Percentiles rank a stretch among this genome's conserved stretches.
These are phyloP conservation scores for Tuber umbilicatum DNA, from an alignment of 495 filamentous ascomycete species.

Conservation along the genomic window DNA sequence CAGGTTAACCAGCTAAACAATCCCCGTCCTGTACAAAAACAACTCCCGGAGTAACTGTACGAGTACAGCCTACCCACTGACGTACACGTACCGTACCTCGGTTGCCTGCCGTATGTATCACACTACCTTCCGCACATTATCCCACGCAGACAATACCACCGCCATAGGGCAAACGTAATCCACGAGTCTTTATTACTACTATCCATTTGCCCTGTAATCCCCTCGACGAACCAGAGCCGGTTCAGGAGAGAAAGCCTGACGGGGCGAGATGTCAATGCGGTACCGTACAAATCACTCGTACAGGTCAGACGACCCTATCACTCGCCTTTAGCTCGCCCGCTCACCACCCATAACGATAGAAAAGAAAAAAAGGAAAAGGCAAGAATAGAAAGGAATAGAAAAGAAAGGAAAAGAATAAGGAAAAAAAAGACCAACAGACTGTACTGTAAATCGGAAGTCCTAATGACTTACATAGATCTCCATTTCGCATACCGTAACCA, in stretches of 20 bases:
- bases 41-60: neutral
- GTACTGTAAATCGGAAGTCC: neutral
- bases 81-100: neutral
- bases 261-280: neutral
- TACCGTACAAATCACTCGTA: neutral
- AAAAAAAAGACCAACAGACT: neutral
- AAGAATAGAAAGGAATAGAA: no score
- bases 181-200: neutral
- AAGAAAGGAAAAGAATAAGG: no score
- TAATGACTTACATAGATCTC: neutral
- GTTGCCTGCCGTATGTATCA: neutral
- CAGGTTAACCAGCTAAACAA: neutral
- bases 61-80: neutral
- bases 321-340: neutral
- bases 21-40: neutral
- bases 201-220: neutral
- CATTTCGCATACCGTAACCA: neutral
- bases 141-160: neutral
- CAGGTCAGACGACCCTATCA: neutral
- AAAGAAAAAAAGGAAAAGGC: neutral
- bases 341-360: neutral
- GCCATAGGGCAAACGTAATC: neutral
- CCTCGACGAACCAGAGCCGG: neutral
- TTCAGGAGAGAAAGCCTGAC: neutral
- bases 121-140: neutral